These are phyloP conservation scores for Colletotrichum karsti DNA, from an alignment of 2,329 filamentous ascomycete genomes.

Conservation along the genomic window DNA sequence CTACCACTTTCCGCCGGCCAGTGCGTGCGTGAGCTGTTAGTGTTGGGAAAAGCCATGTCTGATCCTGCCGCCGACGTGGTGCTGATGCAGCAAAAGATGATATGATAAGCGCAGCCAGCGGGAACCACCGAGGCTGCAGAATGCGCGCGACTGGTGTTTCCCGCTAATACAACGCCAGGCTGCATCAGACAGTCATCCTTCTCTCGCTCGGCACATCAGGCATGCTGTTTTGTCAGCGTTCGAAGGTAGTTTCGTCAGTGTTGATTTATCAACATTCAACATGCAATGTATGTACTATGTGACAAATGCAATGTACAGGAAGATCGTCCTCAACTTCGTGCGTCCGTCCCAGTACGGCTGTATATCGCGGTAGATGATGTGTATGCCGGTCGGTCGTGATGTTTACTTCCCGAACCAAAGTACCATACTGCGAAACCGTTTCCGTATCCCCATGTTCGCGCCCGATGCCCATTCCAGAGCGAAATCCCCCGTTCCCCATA, in stretches of 20 bases:
- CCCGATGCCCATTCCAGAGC: neutral
- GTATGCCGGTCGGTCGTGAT: neutral
- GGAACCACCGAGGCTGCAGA: constrained; percentile 1
- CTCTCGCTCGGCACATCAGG: neutral
- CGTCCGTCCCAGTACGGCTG: neutral
- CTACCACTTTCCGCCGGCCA: neutral
- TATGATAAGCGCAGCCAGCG: constrained; percentile 2
- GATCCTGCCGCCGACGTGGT: neutral
- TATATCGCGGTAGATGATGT: no score
- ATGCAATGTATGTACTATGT: no score
- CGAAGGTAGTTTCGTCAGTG: neutral
- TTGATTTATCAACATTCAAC: no score
- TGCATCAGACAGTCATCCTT: neutral
- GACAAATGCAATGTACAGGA: neutral
- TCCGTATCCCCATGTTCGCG: neutral
- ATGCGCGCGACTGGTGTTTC: neutral
- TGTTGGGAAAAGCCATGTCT: no score
- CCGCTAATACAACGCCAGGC: constrained; percentile 2
- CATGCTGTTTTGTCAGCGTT: constrained; percentile 1
- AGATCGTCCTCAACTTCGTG: neutral
- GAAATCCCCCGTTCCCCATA: neutral
- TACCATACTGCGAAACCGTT: neutral
- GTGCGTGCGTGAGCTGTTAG: neutral
- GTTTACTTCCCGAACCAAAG: neutral
- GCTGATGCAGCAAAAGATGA: neutral